These are phyloP conservation scores for Colletotrichum echinochloae DNA, from an alignment of 2,329 filamentous ascomycete species.

Conservation along the genomic window DNA sequence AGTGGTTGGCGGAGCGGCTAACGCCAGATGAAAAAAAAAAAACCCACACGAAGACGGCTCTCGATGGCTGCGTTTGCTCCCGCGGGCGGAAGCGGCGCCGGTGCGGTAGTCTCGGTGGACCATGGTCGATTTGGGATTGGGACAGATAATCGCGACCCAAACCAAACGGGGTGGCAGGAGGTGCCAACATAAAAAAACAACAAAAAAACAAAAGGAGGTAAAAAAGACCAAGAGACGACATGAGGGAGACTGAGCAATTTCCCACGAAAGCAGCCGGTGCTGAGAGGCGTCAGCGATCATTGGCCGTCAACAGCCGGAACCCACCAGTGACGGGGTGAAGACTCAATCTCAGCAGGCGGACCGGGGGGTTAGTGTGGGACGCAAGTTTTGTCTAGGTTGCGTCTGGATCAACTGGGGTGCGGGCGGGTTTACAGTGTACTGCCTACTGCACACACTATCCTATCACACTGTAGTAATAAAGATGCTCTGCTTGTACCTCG, in stretches of 20 bases:
- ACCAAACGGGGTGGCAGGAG: neutral
- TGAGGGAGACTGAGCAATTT: constrained; percentile 32
- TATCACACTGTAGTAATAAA: too few species aligned
- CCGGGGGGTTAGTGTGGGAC: neutral
- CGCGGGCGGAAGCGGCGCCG: neutral
- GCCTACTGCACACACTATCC: too few species aligned
- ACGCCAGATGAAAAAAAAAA: too few species aligned
- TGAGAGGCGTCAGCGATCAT: constrained; percentile 24
- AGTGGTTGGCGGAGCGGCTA: neutral
- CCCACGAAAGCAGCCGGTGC: constrained; percentile 22
- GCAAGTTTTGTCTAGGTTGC: neutral
- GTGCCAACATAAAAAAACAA: neutral
- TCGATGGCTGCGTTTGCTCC: neutral
- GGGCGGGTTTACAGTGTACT: neutral
- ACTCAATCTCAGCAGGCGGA: constrained; percentile 21
- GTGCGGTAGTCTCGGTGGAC: neutral
- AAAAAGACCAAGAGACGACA: constrained; percentile 3
- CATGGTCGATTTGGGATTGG: neutral
- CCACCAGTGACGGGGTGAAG: constrained; percentile 6
- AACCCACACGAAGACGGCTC: neutral
- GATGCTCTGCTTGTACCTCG: neutral
- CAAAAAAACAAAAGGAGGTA: constrained; percentile 1
- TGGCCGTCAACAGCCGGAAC: constrained; percentile 9
- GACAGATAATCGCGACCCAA: constrained; percentile 15
- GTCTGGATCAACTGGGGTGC: neutral